Evolutionary conservation across 2,329 filamentous ascomycete genomes (phyloP).

Genomic region (Penicillium polonicum): DNA sequence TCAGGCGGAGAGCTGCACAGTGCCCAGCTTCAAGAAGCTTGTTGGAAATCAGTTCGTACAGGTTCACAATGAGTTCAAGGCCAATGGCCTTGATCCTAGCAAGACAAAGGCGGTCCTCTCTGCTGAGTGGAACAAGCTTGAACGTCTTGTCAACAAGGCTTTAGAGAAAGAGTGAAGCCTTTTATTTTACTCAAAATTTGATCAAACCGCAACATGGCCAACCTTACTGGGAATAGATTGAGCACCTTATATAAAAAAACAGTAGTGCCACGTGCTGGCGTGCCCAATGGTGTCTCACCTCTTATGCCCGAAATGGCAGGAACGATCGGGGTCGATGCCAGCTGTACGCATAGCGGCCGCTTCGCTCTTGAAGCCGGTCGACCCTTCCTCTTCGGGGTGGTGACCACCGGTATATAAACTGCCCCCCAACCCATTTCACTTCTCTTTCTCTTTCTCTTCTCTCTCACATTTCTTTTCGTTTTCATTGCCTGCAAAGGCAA

Average conservation of each 20-base stretch:
- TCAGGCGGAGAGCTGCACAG: constrained; percentile 28
- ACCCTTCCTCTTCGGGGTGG: background rate
- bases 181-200: background rate
- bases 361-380: background rate
- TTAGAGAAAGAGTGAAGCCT: constrained; percentile 28
- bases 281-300: background rate
- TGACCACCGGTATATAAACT: background rate
- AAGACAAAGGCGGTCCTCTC: constrained; percentile 24
- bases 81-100: constrained; percentile 28
- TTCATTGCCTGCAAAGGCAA: background rate
- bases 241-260: background rate
- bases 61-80: constrained; percentile 29
- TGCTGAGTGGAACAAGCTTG: constrained; percentile 53
- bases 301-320: background rate
- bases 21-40: constrained; percentile 33
- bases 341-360: background rate
- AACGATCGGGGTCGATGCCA: background rate
- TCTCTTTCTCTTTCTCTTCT: background rate
- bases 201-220: background rate
- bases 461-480: background rate
- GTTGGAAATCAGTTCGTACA: constrained; percentile 28
- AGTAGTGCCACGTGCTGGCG: background rate
- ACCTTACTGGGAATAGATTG: background rate
- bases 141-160: constrained; percentile 31
- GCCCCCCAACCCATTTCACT: too few relatives aligned